Base-by-base conservation (phyloP, 169 alveolate species). In the Toxoplasma gondii region DNA sequence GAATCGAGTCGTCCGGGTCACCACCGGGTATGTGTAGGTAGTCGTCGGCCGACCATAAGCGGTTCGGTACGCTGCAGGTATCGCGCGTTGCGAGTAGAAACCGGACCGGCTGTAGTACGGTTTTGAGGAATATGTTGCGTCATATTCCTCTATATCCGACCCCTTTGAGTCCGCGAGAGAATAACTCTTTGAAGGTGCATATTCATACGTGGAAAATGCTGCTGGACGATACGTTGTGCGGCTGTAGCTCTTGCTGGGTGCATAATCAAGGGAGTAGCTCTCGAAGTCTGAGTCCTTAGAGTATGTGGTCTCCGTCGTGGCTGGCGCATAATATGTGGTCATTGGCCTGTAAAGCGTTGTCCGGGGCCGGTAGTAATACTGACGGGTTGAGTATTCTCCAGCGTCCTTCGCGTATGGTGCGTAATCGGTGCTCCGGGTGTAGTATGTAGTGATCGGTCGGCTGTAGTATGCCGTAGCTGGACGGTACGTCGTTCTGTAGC, bases 231-330 rank as follows among this genome's bases (percentile, higher is more conserved):
- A 22, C n/a, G 74, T 12, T 27, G n/a, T 27, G 49, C 86, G 49
- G 45, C 86, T n/a, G 44, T n/a, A n/a, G 1, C 49, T 27, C 86
- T n/a, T 78, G 10, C 45, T 78, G 49, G 44, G 86, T 19, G 2
- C 86, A 31, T 10, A 19, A n/a, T 78, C 86, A 10, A 38, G 22
- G 2, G 86, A 78, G 22, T 78, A 78, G 22, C 45, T 38, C 1
- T 78, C 86, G 86, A 78, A 78, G 45, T 78, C 86, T 38, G 86
- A 78, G 44, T 78, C 86, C 45, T 78, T 78, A 31, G 86, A 78
- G n/a, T 36, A 78, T n/a, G 86, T 78, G 24, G 39, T 38, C 43
- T 10, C 86, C 44, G 43, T 19, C 39, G 10, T 19, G 24, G 7
- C 29, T 64, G 74, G 34, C 29, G 39, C 31, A n/a, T 78, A 78